Base-by-base conservation (phyloP, 179 eudicot genomes). In the Silene vulgaris region DNA sequence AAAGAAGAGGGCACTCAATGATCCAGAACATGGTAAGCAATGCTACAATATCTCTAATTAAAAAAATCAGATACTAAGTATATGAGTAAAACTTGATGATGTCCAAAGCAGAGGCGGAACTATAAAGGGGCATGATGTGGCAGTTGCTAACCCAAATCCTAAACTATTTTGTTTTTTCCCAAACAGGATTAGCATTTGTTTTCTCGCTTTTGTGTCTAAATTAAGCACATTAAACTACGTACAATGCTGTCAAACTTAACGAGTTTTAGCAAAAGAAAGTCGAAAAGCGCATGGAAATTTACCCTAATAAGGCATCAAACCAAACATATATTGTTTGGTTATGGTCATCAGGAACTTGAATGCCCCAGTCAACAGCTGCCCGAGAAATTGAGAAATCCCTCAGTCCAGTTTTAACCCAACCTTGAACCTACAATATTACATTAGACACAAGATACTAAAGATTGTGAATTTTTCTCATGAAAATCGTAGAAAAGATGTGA, bases 221-320 rank as follows among this genome's bases (percentile, higher is more conserved):
- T 8, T 56, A 57, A 57, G 30, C 43, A 52, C 26, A 26, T n/a
- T 23, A 29, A 16, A 43, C 40, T 29, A 72, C n/a, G 68, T 19
- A 67, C 14, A 45, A 65, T 26, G 63, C 48, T 17, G 50, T 35
- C 21, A 23, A 57, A 37, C 8, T 23, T 3, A 40, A 30, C 54
- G 13, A 8, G 52, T 3, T 30, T 61, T 61, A 40, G 65, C 54
- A 68, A 29, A 1, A 62, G 37, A 28, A 32, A 14, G 40, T 23
- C 48, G n/a, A 2, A 64, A 29, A 52, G 50, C 3, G 71, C 45
- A 59, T 14, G 61, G 48, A 79, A 65, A 4, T 70, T 76, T 87
- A 95, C 99, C 99, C 99, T 74, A 95, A 79, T 70, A 95, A 83
- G 69, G 99, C 99, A 88, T 95, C 99, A 88, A 95, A 95, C 99